phyloP scores from a whole-genome alignment of 805 yeast species.

The Kodamaea hsintzibuensis region DNA sequence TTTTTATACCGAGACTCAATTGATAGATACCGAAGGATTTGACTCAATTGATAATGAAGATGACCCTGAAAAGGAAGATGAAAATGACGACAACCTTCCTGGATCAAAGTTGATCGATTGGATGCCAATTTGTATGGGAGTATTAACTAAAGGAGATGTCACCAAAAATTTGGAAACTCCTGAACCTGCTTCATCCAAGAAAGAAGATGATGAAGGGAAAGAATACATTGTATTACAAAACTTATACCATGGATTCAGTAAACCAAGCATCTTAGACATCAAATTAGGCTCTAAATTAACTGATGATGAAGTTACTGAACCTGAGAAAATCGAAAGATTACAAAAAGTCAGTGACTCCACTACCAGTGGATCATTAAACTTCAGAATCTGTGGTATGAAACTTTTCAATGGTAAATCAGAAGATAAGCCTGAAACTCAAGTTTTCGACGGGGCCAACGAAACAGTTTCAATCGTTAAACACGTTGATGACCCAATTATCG shows the following conservation, averaged over 20 bases:
- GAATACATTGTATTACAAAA: slow-evolving; percentile 71
- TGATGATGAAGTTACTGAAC: slow-evolving; percentile 54
- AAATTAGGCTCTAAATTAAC: slow-evolving; percentile 74
- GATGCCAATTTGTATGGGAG: slow-evolving; percentile 68
- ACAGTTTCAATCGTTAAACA: slow-evolving; percentile 1
- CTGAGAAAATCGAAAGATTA: slow-evolving; percentile 64
- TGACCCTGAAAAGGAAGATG: slow-evolving; percentile 17
- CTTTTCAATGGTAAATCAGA: slow-evolving; percentile 27
- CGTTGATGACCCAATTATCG: background rate
- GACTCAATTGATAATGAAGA: slow-evolving; percentile 22
- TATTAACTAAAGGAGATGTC: slow-evolving; percentile 46
- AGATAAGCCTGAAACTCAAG: slow-evolving; percentile 6
- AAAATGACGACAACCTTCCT: slow-evolving; percentile 24
- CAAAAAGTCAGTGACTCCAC: slow-evolving; percentile 64
- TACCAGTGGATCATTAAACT: slow-evolving; percentile 75
- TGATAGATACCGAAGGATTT: slow-evolving; percentile 22
- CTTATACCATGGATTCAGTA: slow-evolving; percentile 54
- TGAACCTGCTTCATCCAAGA: background rate
- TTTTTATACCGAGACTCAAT: slow-evolving; percentile 56
- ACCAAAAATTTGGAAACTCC: background rate
- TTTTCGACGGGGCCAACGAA: slow-evolving; percentile 11
- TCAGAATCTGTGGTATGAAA: slow-evolving; percentile 89
- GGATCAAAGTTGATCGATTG: slow-evolving; percentile 48
- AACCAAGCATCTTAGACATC: slow-evolving; percentile 79
- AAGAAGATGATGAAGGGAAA: slow-evolving; percentile 11